Percentiles rank a stretch among this genome's conserved stretches.
These are phyloP conservation scores for Plasmodium sp. DNA, from an alignment of 169 alveolate species.

Conservation along the genomic window DNA sequence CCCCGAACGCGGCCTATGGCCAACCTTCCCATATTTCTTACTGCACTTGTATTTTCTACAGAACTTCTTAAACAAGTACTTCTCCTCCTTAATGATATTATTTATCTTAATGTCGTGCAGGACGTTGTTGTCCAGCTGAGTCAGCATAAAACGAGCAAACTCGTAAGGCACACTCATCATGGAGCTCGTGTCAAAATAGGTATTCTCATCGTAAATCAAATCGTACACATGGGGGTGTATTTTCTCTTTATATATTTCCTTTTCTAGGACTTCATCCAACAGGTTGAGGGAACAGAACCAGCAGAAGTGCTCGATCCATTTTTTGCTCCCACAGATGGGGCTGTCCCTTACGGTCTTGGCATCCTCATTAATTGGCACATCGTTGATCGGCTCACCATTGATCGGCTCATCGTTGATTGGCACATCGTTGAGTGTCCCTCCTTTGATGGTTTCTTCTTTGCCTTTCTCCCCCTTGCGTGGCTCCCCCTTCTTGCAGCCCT, in stretches of 20 bases:
- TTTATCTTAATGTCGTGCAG: constrained; percentile 39
- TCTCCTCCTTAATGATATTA: constrained; percentile 67
- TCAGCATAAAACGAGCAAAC: constrained; percentile 57
- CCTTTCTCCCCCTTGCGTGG: not conserved
- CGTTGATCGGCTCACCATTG: no score
- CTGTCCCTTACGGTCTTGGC: not conserved
- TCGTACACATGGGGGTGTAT: constrained; percentile 44
- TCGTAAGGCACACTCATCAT: constrained; percentile 70
- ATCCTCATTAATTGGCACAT: not conserved
- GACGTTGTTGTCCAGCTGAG: constrained; percentile 6
- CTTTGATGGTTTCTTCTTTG: not conserved
- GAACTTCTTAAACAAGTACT: constrained; percentile 30
- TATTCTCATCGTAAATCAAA: constrained; percentile 49
- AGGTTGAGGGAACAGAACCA: constrained; percentile 69
- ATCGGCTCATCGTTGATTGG: no score
- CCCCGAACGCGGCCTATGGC: not conserved
- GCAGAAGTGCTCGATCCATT: constrained; percentile 59
- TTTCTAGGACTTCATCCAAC: constrained; percentile 66
- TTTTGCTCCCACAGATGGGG: not conserved
- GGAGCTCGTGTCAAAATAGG: constrained; percentile 68
- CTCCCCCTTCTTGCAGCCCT: not conserved
- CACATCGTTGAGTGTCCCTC: no score
- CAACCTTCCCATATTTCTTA: not conserved
- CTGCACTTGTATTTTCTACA: constrained; percentile 3
- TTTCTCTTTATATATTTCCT: constrained; percentile 63